These are phyloP conservation scores for Phytophthora fragariae DNA, from an alignment of 352 stramenopile species.

Conservation along the genomic window DNA sequence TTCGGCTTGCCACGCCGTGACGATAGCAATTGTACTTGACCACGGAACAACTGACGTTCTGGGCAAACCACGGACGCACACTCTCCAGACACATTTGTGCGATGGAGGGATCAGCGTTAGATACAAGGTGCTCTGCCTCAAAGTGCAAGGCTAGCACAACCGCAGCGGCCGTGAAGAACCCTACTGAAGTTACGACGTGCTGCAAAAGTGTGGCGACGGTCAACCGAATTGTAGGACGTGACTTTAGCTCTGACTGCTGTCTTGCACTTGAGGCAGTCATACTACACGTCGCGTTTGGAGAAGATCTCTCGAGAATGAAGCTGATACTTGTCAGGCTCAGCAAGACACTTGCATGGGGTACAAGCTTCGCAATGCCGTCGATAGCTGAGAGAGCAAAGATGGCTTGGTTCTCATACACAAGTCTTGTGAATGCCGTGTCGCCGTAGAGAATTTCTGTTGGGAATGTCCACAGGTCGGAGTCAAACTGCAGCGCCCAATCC, in stretches of 20 bases:
- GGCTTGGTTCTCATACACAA: constrained; percentile 52
- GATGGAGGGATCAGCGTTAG: background rate
- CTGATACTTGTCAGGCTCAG: constrained; percentile 30
- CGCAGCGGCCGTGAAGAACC: constrained; percentile 8
- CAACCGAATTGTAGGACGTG: background rate
- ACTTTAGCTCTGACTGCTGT: background rate
- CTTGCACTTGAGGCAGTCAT: background rate
- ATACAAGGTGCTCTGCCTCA: background rate
- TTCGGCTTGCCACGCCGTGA: constrained; percentile 8
- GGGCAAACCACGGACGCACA: constrained; percentile 41
- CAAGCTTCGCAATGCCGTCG: constrained; percentile 28
- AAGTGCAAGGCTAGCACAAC: constrained; percentile 13
- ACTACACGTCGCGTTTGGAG: background rate
- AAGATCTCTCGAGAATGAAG: constrained; percentile 24
- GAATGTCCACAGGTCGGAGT: constrained; percentile 32
- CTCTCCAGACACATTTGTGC: constrained; percentile 27
- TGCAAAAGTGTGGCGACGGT: background rate
- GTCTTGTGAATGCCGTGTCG: constrained; percentile 44
- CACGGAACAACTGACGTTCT: constrained; percentile 45
- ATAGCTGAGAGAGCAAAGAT: constrained; percentile 35
- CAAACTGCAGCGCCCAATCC: constrained; percentile 29
- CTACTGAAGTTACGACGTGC: constrained; percentile 27
- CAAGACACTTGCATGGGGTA: constrained; percentile 44
- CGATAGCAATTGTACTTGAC: constrained; percentile 41
- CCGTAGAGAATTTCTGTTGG: constrained; percentile 39